These are phyloP conservation scores for Phytophthora constricta DNA, from an alignment of 352 stramenopile genomes.

Conservation along the genomic window DNA sequence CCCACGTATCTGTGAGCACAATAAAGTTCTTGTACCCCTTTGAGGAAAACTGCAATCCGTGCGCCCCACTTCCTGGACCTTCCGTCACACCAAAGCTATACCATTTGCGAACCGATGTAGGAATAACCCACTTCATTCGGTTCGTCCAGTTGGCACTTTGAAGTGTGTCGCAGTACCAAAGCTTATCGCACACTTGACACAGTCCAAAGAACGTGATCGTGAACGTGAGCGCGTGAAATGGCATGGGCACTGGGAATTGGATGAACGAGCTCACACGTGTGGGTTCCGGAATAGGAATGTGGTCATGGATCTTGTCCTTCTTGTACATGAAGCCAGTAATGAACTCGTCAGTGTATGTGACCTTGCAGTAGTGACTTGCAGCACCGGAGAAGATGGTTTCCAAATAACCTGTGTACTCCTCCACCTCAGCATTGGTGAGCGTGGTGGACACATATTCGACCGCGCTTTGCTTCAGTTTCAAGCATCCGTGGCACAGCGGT, in stretches of 20 bases:
- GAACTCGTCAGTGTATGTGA: slow-evolving; percentile 86
- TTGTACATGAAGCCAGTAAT: slow-evolving; percentile 91
- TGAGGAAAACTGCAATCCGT: slow-evolving; percentile 86
- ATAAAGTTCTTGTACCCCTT: slow-evolving; percentile 92
- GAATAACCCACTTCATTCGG: slow-evolving; percentile 92
- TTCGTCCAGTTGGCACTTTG: slow-evolving; percentile 84
- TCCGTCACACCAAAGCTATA: slow-evolving; percentile 86
- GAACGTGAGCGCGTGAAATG: slow-evolving; percentile 88
- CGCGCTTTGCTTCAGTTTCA: slow-evolving; percentile 81
- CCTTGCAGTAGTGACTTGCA: slow-evolving; percentile 83
- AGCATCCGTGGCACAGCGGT: slow-evolving; percentile 80
- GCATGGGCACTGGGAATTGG: slow-evolving; percentile 89
- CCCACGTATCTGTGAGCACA: slow-evolving; percentile 86
- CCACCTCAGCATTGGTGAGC: slow-evolving; percentile 63
- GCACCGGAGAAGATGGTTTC: slow-evolving; percentile 87
- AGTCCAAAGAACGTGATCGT: slow-evolving; percentile 86
- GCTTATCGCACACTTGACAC: slow-evolving; percentile 88
- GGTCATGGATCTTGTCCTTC: slow-evolving; percentile 91
- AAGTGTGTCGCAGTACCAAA: slow-evolving; percentile 90
- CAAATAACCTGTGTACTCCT: slow-evolving; percentile 74
- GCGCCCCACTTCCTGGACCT: slow-evolving; percentile 80
- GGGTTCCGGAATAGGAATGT: slow-evolving; percentile 87
- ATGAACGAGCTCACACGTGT: slow-evolving; percentile 90
- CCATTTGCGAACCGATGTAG: slow-evolving; percentile 86
- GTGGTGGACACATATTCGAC: slow-evolving; percentile 80